Percentiles rank a stretch among this genome's conserved stretches.
Evolutionary conservation across 768 basidiomycete species (phyloP).

Genomic region (Porpolomopsis calyptriformis): DNA sequence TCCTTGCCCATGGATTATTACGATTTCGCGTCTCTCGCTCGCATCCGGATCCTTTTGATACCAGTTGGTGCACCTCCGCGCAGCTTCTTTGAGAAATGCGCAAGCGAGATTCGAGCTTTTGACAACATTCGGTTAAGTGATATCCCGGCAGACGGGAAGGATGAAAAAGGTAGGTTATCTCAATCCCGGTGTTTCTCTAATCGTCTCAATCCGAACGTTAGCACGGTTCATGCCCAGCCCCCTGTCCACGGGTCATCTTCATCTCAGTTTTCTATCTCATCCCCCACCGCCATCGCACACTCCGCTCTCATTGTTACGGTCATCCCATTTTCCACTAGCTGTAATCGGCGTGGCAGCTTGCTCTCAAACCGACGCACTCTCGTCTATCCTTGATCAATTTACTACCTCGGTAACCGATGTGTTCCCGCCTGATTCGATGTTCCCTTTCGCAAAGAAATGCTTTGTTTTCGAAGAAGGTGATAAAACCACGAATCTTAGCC

Average conservation of each 20-base stretch:
- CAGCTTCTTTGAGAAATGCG: conserved; percentile 63
- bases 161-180: conserved; percentile 52
- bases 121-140: conserved; percentile 69
- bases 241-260: conserved; percentile 68
- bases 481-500: conserved; percentile 41
- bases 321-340: conserved; percentile 76
- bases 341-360: conserved; percentile 81
- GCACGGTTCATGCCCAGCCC: conserved; percentile 77
- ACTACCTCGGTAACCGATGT: conserved; percentile 51
- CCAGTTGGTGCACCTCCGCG: conserved; percentile 72
- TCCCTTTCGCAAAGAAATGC: conserved; percentile 71
- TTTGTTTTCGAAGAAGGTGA: conserved; percentile 80
- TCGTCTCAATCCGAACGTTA: conserved; percentile 16
- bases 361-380: conserved; percentile 36
- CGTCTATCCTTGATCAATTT: conserved; percentile 54
- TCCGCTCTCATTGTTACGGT: conserved; percentile 61
- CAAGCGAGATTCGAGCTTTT: conserved; percentile 61
- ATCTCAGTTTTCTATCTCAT: conserved; percentile 69
- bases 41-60: conserved; percentile 73
- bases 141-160: conserved; percentile 69
- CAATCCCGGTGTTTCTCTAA: conserved; percentile 7
- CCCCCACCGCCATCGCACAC: conserved; percentile 60
- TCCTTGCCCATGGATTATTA: conserved; percentile 68
- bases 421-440: conserved; percentile 56
- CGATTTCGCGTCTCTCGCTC: conserved; percentile 75